Percentiles rank a stretch among this genome's conserved stretches.
These are phyloP conservation scores for Rosa lucieae DNA, from an alignment of 306 rosid species.

Conservation along the genomic window DNA sequence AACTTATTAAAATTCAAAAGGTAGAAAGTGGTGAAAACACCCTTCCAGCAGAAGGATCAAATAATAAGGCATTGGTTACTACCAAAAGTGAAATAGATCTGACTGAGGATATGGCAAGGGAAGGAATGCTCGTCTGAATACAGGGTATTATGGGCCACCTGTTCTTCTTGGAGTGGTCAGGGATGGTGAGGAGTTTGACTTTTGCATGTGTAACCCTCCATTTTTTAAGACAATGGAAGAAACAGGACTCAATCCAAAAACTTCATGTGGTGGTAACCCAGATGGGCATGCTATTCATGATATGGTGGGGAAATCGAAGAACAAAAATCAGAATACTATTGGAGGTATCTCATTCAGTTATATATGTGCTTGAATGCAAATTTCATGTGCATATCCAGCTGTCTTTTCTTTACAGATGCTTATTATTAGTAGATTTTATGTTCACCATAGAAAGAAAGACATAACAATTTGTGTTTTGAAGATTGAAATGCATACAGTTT, in stretches of 20 bases:
- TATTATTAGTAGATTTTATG: no score
- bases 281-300: slow-evolving; percentile 51
- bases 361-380: no score
- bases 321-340: no score
- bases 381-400: no score
- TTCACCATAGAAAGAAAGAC: not conserved
- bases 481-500: slow-evolving; percentile 54
- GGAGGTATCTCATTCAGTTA: no score
- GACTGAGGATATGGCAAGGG: slow-evolving; percentile 22
- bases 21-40: slow-evolving; percentile 39
- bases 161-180: slow-evolving; percentile 75
- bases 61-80: slow-evolving; percentile 13
- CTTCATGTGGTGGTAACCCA: slow-evolving; percentile 78
- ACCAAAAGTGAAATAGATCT: slow-evolving; percentile 25
- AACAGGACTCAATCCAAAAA: slow-evolving; percentile 86
- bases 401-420: no score
- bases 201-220: slow-evolving; percentile 97
- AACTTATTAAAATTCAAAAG: slow-evolving; percentile 73
- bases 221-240: slow-evolving; percentile 83
- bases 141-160: slow-evolving; percentile 62
- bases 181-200: slow-evolving; percentile 82
- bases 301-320: slow-evolving; percentile 69
- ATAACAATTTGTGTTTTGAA: not conserved
- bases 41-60: slow-evolving; percentile 33
- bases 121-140: slow-evolving; percentile 20